Conservation (phyloP, 1,139 yeast species). For the Eremothecium coryli region DNA sequence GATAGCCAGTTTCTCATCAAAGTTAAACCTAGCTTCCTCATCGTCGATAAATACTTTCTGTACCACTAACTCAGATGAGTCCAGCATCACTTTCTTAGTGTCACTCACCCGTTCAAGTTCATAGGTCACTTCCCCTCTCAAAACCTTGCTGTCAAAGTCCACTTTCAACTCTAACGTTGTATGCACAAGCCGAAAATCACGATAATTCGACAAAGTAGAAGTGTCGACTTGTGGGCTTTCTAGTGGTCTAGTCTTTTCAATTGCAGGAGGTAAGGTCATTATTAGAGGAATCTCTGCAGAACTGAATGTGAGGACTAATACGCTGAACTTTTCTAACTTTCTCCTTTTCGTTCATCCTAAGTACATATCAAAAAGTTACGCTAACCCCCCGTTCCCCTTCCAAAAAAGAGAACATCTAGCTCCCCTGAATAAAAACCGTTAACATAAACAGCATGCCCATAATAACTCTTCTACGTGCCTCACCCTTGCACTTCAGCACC, state of each 20-base stretch:
- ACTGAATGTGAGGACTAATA: too few species aligned
- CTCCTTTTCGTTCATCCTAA: neutral
- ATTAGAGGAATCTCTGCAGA: too few species aligned
- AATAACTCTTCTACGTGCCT: too few species aligned
- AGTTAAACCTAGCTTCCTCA: conserved; percentile 29
- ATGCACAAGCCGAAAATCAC: conserved; percentile 38
- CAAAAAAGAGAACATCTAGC: too few species aligned
- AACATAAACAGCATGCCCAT: too few species aligned
- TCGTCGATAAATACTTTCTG: conserved; percentile 41
- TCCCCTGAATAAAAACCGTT: too few species aligned
- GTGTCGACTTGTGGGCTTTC: conserved; percentile 57
- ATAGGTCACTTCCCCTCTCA: conserved; percentile 50
- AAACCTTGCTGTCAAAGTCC: conserved; percentile 43
- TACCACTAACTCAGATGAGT: conserved; percentile 57
- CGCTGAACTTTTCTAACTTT: neutral
- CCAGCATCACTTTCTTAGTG: conserved; percentile 42
- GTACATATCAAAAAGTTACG: neutral
- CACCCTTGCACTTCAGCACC: too few species aligned
- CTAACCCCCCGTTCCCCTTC: neutral
- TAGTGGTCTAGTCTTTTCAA: conserved; percentile 32
- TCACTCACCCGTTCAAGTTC: conserved; percentile 31
- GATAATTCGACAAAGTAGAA: conserved; percentile 68
- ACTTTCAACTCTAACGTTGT: conserved; percentile 49
- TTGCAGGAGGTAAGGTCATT: conserved; percentile 17
- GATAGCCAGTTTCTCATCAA: conserved; percentile 47